Evolutionary conservation across 192 early-diverging fungal species (phyloP).

Genomic region (Dissophora globulifera): DNA sequence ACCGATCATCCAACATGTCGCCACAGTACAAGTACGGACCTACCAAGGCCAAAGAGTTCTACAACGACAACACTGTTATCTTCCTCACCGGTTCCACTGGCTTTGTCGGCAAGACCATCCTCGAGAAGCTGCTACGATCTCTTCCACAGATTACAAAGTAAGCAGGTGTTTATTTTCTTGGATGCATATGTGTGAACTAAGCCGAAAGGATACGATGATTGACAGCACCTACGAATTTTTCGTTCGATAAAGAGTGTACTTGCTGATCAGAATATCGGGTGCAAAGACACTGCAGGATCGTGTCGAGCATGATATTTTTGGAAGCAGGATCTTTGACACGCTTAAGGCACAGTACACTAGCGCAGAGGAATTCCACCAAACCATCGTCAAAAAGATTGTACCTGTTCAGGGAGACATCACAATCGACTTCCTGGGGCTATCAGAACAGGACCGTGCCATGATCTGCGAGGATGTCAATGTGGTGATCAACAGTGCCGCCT

Average conservation of each 20-base stretch:
- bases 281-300: constrained; percentile 40
- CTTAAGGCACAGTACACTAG: constrained; percentile 44
- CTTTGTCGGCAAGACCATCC: constrained; percentile 63
- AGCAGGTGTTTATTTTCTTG: too few species aligned
- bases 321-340: constrained; percentile 53
- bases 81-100: constrained; percentile 65
- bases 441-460: constrained; percentile 47
- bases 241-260: constrained; percentile 41
- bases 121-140: constrained; percentile 58
- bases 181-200: too few species aligned
- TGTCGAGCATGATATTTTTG: constrained; percentile 40
- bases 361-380: constrained; percentile 40
- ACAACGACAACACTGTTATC: constrained; percentile 48
- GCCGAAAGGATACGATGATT: too few species aligned
- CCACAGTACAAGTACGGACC: constrained; percentile 23
- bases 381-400: constrained; percentile 54
- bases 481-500: constrained; percentile 61
- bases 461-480: constrained; percentile 54
- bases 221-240: too few species aligned
- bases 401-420: constrained; percentile 58
- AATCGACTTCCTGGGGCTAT: constrained; percentile 45
- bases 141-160: constrained; percentile 52
- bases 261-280: constrained; percentile 42
- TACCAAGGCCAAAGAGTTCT: constrained; percentile 44
- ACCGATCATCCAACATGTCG: too few species aligned